Base-by-base conservation (phyloP, 2,329 filamentous ascomycete genomes). In the Colletotrichum tabaci region DNA sequence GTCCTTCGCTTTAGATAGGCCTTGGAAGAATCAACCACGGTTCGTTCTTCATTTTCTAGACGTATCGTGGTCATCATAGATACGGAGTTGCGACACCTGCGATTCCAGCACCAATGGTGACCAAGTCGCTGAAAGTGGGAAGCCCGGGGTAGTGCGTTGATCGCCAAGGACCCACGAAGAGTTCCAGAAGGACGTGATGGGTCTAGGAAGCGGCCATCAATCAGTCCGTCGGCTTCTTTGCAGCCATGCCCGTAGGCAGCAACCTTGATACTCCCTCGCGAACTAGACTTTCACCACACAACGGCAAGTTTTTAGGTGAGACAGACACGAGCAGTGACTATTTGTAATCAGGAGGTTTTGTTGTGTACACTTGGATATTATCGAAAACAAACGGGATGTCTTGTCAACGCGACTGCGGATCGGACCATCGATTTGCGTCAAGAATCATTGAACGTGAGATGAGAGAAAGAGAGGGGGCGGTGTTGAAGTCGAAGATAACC, bases 61-160 rank as follows among this genome's bases (percentile, higher is more conserved):
- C 26, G 26, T 26, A 26, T 26, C 26, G 26, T 26, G 26, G 3
- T 74, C 12, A 81, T 58, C 18, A 82, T 79, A 68, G 82, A 56
- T 85, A 84, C 0, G 82, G 82, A 4, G 83, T 80, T 1, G 82
- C 80, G 0, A 82, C 81, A 3, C 86, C 86, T 5, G 85, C 79
- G 66, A 83, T 85, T 0, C 86, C 86, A n/a, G 84, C 82, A 0
- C 86, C 86, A 21, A 87, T 80, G 49, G 88, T 82, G 23, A 83
- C 79, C 58, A 88, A 81, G 58, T 30, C 26, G 44, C 79, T 80
- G 40, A 81, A 67, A 0, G 74, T 50, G 0, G 85, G 85, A 0
- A 87, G 75, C 8, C 72, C 6, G 79, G 75, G 2, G 79, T 82
- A 26, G 78, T 82, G 30, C 83, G 80, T 72, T 83, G 77, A 64